phyloP scores from a whole-genome alignment of 1,139 yeast genomes.

The Kluyveromyces sp. region DNA sequence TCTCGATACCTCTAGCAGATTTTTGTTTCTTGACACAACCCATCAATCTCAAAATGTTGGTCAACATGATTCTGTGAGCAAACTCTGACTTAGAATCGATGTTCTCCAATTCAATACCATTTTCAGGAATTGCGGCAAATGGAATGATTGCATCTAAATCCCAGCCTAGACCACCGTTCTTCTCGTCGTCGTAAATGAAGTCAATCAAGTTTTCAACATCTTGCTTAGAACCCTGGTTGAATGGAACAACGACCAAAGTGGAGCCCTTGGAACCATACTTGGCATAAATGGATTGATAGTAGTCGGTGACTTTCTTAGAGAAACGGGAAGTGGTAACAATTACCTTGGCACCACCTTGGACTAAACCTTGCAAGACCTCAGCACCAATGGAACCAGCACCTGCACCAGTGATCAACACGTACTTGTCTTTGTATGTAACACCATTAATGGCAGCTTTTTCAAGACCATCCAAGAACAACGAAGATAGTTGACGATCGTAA shows the following conservation, averaged over 20 bases:
- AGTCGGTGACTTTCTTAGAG: conserved; percentile 91
- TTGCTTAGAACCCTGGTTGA: conserved; percentile 94
- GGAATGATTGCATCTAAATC: conserved; percentile 94
- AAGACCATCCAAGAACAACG: conserved; percentile 77
- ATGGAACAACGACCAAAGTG: conserved; percentile 89
- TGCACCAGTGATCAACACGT: conserved; percentile 92
- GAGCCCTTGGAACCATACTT: conserved; percentile 90
- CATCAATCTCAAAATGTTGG: conserved; percentile 84
- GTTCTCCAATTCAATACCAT: conserved; percentile 89
- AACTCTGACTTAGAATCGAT: conserved; percentile 93
- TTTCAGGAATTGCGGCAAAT: conserved; percentile 98
- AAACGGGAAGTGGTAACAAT: conserved; percentile 93
- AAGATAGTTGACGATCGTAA: conserved; percentile 72
- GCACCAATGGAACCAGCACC: conserved; percentile 99
- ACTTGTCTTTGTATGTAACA: conserved; percentile 79
- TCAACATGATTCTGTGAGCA: conserved; percentile 97
- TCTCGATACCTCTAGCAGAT: conserved; percentile 64
- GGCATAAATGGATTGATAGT: conserved; percentile 88
- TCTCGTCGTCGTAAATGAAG: conserved; percentile 73
- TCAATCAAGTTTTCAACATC: conserved; percentile 83
- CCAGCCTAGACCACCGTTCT: conserved; percentile 95
- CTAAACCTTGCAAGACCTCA: conserved; percentile 86
- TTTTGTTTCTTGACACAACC: conserved; percentile 87
- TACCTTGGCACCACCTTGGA: conserved; percentile 97
- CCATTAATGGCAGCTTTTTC: conserved; percentile 93